Evolutionary conservation across 441 rosid species (phyloP), one percentile per base, ranked within the genome.

Genomic region (Gossypium aridum): DNA sequence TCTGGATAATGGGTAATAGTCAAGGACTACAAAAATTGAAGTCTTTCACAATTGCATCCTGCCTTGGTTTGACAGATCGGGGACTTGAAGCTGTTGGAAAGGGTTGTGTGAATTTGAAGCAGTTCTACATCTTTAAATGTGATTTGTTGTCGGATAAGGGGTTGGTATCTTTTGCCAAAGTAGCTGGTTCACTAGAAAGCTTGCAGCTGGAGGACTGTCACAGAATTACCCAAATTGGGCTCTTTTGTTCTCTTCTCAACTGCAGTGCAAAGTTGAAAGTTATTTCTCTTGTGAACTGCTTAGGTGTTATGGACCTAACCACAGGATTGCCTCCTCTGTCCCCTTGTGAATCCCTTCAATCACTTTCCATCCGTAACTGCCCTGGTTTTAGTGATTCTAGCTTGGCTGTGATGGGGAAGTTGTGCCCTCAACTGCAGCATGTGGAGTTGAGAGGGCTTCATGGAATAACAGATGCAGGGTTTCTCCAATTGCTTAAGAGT

Each of bases 1-100:
- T 96, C 78, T 93, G 99, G 99, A 98, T 92, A 61, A 90, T 96
- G 98, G 97, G 97, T 19, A 91, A 84, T 43, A 94, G 90, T 9
- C 81, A 81, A 2, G 98, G 97, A 26, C 83, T 93, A 61, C 89
- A 92, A 78, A 91, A 85, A 39, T 75, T 93, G 65, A 84, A 81
- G 39, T 84, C 94, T 61, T 69, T 93, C 2, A 71, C 87, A 7
- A 78, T 96, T 70, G 65, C 82, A 25, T 85, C 92, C 9, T 96
- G 98, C 86, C 80, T 43, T 2, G 97, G 98, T 28, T 76, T 91
- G 59, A 92, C 98, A 6, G 97, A 93, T 74, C 17, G 57, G 23
- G 92, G 97, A 45, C 89, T 96, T 56, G 93, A 84, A 80, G 86
- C 93, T 47, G 76, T 96, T 0, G 98, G 88, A 43, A 89, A 81